Percentiles rank a stretch among this genome's conserved stretches.
Conservation (phyloP, 768 basidiomycete genomes). For the Gautieria morchelliformis region DNA sequence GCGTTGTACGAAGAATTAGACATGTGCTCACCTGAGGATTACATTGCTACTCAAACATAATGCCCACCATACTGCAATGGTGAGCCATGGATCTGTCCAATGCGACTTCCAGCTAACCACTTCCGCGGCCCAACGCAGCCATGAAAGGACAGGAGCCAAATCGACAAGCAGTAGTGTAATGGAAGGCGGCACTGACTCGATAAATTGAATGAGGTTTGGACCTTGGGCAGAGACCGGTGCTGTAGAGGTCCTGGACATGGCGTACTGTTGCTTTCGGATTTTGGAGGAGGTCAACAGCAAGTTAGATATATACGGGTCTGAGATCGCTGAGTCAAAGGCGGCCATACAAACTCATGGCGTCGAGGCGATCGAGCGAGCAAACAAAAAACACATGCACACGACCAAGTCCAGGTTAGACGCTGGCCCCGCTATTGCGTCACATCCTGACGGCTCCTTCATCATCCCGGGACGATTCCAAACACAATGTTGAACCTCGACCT, state of each 20-base stretch:
- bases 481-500: too few relatives aligned
- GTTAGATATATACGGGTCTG: not conserved
- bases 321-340: not conserved
- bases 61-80: constrained; percentile 69
- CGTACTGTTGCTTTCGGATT: not conserved
- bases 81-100: constrained; percentile 56
- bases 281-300: not conserved
- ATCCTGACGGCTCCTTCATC: too few relatives aligned
- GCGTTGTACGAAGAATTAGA: constrained; percentile 2
- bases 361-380: not conserved
- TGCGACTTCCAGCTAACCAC: constrained; percentile 46
- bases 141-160: constrained; percentile 46
- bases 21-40: constrained; percentile 35
- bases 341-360: not conserved
- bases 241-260: not conserved
- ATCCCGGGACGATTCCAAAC: too few relatives aligned
- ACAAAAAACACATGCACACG: not conserved
- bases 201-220: constrained; percentile 28
- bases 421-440: too few relatives aligned
- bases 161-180: constrained; percentile 52
- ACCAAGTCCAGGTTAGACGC: not conserved
- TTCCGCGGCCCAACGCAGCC: constrained; percentile 33
- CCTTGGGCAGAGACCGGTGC: not conserved
- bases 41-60: constrained; percentile 51
- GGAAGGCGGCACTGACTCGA: constrained; percentile 50